Percentiles rank a stretch among this genome's conserved stretches.
Evolutionary conservation across 345 rosid genomes (phyloP).

Genomic region (Stellera chamaejasme): DNA sequence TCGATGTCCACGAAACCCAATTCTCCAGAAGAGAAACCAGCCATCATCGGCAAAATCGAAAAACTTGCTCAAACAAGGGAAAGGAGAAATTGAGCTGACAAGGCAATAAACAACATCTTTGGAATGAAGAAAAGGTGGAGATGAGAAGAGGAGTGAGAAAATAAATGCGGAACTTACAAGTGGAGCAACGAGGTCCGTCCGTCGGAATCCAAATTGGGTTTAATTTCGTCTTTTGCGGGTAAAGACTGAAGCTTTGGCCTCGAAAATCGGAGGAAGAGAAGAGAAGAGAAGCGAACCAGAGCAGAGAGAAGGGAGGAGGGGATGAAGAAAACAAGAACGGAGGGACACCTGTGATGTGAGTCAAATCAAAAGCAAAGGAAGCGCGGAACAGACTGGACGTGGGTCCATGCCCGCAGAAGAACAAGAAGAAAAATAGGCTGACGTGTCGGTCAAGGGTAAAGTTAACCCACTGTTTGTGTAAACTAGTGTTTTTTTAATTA

Average conservation of each 20-base stretch:
- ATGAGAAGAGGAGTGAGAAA: slow-evolving; percentile 13
- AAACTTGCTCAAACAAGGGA: neutral
- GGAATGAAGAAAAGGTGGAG: neutral
- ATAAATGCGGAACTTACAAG: slow-evolving; percentile 14
- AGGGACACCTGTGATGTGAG: slow-evolving; percentile 31
- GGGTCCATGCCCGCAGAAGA: slow-evolving; percentile 15
- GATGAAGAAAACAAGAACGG: slow-evolving; percentile 5
- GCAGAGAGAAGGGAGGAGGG: slow-evolving; percentile 16
- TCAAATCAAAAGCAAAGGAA: neutral
- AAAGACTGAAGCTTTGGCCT: neutral
- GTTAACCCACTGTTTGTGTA: no score
- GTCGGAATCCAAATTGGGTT: no score
- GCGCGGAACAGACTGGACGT: slow-evolving; percentile 21
- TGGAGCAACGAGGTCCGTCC: slow-evolving; percentile 16
- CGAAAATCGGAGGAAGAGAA: slow-evolving; percentile 5
- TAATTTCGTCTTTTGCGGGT: neutral
- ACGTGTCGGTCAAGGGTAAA: slow-evolving; percentile 4
- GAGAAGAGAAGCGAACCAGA: slow-evolving; percentile 12
- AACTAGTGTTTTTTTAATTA: no score
- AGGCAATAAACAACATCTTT: neutral
- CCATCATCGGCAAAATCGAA: neutral
- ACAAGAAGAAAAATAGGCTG: neutral
- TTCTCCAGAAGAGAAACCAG: neutral
- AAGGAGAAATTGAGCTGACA: neutral
- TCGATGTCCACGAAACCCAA: slow-evolving; percentile 4